phyloP scores from a whole-genome alignment of 768 basidiomycete genomes.

The Mycena leptocephala region DNA sequence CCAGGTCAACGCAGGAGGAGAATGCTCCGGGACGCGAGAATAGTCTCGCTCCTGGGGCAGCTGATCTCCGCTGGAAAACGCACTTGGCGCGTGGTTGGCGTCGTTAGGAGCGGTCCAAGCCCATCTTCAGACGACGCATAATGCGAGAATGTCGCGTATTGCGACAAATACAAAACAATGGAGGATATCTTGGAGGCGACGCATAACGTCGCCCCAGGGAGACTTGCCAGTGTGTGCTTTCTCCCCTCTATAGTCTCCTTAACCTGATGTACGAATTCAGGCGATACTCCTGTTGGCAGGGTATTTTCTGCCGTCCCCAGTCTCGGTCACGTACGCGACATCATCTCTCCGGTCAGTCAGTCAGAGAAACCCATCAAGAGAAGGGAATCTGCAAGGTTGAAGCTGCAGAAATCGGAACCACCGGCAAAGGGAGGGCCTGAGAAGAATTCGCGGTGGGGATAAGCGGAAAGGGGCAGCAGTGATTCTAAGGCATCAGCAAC shows the following conservation, averaged over 20 bases:
- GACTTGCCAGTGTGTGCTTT: neutral
- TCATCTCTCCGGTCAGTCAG: neutral
- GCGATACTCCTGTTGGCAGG: neutral
- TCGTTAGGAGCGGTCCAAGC: neutral
- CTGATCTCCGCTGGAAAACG: conserved; percentile 2
- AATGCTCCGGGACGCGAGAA: neutral
- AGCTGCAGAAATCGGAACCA: too few relatives aligned
- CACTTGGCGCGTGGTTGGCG: neutral
- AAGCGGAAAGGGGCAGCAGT: too few relatives aligned
- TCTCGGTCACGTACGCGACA: neutral
- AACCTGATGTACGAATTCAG: neutral
- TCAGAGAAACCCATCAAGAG: neutral
- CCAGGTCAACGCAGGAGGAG: neutral
- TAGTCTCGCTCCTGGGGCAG: conserved; percentile 8
- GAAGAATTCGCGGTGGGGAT: too few relatives aligned
- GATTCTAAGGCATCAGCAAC: too few relatives aligned
- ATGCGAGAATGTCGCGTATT: neutral
- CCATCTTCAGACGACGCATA: conserved; percentile 9
- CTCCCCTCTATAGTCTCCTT: neutral
- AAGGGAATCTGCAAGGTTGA: conserved; percentile 1
- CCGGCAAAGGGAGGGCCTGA: too few relatives aligned
- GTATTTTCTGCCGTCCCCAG: neutral
- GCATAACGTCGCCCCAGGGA: neutral
- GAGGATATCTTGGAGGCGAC: neutral
- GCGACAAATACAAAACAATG: neutral